A percentile compares a stretch with the other conserved stretches of the same genome.
Conservation (phyloP, 2,329 filamentous ascomycete genomes). For the Aureobasidium pullulans region DNA sequence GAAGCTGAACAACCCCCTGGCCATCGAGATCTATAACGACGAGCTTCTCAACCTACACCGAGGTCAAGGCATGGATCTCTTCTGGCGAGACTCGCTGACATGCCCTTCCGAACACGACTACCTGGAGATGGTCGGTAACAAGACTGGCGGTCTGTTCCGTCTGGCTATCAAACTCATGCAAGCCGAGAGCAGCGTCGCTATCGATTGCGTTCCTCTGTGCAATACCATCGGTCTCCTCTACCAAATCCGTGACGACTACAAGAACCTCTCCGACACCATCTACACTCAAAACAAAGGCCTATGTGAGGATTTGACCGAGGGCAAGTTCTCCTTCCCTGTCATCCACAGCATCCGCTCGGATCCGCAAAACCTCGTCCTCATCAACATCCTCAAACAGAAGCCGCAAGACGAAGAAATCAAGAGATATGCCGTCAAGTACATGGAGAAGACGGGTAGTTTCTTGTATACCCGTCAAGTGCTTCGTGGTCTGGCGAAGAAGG, state of each 20-base stretch:
- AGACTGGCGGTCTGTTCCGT: conserved; percentile 80
- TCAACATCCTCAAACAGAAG: conserved; percentile 90
- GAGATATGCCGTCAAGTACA: conserved; percentile 80
- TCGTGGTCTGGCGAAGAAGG: conserved; percentile 36
- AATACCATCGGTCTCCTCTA: conserved; percentile 80
- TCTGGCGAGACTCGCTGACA: conserved; percentile 78
- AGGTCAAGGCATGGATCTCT: conserved; percentile 85
- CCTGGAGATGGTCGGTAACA: conserved; percentile 89
- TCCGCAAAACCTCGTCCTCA: conserved; percentile 65
- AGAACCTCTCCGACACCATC: conserved; percentile 59
- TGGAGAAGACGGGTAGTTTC: conserved; percentile 86
- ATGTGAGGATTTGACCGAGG: conserved; percentile 92
- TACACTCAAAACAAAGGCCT: conserved; percentile 88
- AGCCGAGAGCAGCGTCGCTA: conserved; percentile 50
- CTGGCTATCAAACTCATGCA: conserved; percentile 85
- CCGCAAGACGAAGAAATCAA: conserved; percentile 83
- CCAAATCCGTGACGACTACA: conserved; percentile 90
- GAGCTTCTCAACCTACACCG: conserved; percentile 79
- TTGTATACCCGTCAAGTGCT: conserved; percentile 66
- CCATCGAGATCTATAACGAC: conserved; percentile 67
- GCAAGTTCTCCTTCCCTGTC: conserved; percentile 93
- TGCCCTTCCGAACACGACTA: conserved; percentile 84
- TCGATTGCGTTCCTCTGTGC: conserved; percentile 74
- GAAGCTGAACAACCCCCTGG: conserved; percentile 59
- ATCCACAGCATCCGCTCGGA: conserved; percentile 84